Evolutionary conservation across 177 flowering plant species (phyloP).

Genomic region (Telopea speciosissima): DNA sequence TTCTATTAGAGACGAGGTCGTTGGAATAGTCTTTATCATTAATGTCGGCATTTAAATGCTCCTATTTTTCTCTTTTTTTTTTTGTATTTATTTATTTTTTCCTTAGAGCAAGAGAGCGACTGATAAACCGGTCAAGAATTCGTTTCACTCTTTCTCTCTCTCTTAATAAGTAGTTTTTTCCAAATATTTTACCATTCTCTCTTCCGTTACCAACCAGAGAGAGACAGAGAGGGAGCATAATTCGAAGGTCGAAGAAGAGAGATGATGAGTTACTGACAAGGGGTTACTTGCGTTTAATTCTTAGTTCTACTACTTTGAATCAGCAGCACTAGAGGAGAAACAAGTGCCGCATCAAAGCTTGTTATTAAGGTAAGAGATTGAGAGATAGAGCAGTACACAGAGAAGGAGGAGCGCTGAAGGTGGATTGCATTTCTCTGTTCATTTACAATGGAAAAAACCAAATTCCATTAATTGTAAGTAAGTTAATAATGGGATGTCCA

Average conservation of each 20-base stretch:
- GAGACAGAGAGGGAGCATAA: not conserved
- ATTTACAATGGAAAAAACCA: too few species aligned
- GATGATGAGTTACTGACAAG: too few species aligned
- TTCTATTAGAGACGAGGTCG: not conserved
- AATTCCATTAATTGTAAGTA: not conserved
- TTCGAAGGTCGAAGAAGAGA: slow-evolving; percentile 1
- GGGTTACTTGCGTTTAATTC: not conserved
- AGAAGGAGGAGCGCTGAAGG: not conserved
- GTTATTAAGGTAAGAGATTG: slow-evolving; percentile 7
- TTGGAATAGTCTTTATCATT: not conserved
- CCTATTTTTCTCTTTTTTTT: too few species aligned
- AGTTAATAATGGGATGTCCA: slow-evolving; percentile 1
- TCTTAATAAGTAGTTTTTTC: too few species aligned
- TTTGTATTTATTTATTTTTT: too few species aligned
- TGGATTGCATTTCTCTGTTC: not conserved
- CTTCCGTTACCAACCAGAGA: too few species aligned
- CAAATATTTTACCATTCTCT: not conserved
- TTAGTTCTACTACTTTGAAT: not conserved
- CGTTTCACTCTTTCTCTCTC: not conserved
- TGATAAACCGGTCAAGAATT: not conserved
- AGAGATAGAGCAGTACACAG: not conserved
- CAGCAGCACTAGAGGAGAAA: not conserved
- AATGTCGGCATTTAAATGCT: not conserved
- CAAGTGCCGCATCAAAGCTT: not conserved
- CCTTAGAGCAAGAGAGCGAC: not conserved